phyloP scores from a whole-genome alignment of 345 rosid genomes.

The Diplotaxis tenuifolia region DNA sequence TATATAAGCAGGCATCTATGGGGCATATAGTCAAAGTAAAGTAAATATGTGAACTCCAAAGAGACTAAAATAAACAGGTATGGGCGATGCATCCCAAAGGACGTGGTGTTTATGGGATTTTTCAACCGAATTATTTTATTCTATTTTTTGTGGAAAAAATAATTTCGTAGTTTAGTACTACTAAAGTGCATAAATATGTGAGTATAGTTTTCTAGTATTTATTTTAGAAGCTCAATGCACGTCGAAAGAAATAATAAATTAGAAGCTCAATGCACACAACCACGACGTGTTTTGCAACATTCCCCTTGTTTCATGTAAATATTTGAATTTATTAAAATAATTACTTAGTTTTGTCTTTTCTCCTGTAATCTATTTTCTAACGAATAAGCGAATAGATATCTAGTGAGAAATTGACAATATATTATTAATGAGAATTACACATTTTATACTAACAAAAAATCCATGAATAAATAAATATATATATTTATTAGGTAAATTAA shows the following conservation, averaged over 20 bases:
- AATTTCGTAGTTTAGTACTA: not conserved
- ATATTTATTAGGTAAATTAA: too few species aligned
- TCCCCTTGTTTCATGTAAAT: conserved; percentile 22
- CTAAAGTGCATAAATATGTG: not conserved
- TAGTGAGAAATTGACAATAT: not conserved
- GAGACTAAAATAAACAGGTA: conserved; percentile 16
- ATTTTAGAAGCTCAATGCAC: conserved; percentile 30
- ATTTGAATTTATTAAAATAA: not conserved
- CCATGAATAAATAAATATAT: not conserved
- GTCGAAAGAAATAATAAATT: conserved; percentile 18
- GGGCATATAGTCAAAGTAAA: conserved; percentile 29
- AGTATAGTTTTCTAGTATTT: not conserved
- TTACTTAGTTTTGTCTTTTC: not conserved
- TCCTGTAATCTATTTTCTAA: not conserved
- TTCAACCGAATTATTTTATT: not conserved
- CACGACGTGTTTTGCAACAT: conserved; percentile 29
- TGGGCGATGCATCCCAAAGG: conserved; percentile 25
- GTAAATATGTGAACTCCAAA: conserved; percentile 26
- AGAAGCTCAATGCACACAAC: conserved; percentile 27
- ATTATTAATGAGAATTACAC: not conserved
- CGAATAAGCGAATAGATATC: not conserved
- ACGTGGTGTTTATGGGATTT: conserved; percentile 9
- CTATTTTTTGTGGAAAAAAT: not conserved
- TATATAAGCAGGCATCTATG: conserved; percentile 24
- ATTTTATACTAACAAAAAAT: not conserved